Conservation (phyloP, 2,329 filamentous ascomycete genomes). For the Penicillium sp. region DNA sequence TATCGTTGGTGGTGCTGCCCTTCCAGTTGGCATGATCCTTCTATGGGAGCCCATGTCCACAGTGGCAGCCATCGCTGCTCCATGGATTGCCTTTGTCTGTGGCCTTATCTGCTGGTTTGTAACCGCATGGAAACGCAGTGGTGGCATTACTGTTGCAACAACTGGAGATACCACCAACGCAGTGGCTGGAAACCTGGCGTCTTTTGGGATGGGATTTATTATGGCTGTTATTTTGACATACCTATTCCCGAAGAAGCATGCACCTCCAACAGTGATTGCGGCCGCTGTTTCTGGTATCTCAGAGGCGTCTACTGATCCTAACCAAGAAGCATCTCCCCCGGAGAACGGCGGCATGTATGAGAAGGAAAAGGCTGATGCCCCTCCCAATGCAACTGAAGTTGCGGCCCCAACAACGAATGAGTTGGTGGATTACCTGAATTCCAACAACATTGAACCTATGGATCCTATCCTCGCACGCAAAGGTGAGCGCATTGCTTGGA, state of each 20-base stretch:
- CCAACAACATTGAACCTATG: slow-evolving; percentile 34
- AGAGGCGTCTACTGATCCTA: neutral
- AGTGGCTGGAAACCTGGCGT: slow-evolving; percentile 40
- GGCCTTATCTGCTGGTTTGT: slow-evolving; percentile 42
- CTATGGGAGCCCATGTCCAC: slow-evolving; percentile 44
- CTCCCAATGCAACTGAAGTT: neutral
- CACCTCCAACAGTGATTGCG: neutral
- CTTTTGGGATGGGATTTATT: slow-evolving; percentile 36
- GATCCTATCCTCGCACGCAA: slow-evolving; percentile 38
- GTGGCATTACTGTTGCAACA: slow-evolving; percentile 35
- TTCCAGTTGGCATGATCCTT: slow-evolving; percentile 39
- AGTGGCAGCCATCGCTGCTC: slow-evolving; percentile 34
- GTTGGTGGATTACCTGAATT: neutral
- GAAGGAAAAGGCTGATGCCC: neutral
- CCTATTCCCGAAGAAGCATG: slow-evolving; percentile 27
- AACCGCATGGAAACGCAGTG: slow-evolving; percentile 34
- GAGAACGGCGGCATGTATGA: neutral
- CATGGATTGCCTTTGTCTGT: slow-evolving; percentile 34
- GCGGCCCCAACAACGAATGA: neutral
- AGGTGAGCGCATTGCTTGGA: slow-evolving; percentile 36
- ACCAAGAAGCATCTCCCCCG: neutral
- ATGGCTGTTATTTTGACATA: slow-evolving; percentile 36
- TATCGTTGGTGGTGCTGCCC: slow-evolving; percentile 41
- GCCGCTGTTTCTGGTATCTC: neutral
- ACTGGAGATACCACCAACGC: slow-evolving; percentile 42